phyloP scores from a whole-genome alignment of 495 filamentous ascomycete genomes.

The Poronia punctata region DNA sequence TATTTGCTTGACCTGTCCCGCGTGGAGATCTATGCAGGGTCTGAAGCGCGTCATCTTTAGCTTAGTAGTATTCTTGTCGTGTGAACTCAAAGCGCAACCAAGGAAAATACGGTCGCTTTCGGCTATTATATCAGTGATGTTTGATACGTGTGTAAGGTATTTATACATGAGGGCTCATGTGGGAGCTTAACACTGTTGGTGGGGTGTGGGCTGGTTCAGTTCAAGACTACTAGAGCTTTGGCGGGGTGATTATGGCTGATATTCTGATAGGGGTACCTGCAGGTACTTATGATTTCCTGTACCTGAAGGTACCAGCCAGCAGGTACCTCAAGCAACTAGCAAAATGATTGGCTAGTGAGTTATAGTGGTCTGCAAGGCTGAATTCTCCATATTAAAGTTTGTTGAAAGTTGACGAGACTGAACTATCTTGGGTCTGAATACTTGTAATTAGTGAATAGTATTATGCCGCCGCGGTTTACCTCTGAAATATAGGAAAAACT shows the following conservation, averaged over 20 bases:
- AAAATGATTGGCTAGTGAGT: conserved; percentile 11
- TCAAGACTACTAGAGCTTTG: conserved; percentile 11
- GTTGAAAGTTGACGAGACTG: not conserved
- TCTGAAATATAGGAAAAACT: not conserved
- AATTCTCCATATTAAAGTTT: conserved; percentile 15
- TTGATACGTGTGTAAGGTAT: no score
- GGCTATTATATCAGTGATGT: no score
- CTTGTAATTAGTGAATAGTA: conserved; percentile 4
- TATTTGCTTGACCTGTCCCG: conserved; percentile 95
- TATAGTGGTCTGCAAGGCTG: conserved; percentile 1
- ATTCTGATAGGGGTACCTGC: no score
- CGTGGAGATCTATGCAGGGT: conserved; percentile 94
- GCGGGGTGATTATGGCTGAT: conserved; percentile 16
- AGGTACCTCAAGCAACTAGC: no score
- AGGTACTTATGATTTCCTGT: no score
- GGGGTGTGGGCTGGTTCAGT: no score
- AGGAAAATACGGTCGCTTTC: no score
- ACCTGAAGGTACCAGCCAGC: no score
- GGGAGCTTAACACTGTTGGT: no score
- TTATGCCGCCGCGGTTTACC: not conserved
- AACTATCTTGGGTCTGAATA: no score
- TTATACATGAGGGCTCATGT: not conserved
- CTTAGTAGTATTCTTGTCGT: not conserved
- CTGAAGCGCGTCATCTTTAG: conserved; percentile 81
- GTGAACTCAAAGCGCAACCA: not conserved